phyloP scores from a whole-genome alignment of 1,284 basidiomycete genomes.

The Wolfiporia cocos region DNA sequence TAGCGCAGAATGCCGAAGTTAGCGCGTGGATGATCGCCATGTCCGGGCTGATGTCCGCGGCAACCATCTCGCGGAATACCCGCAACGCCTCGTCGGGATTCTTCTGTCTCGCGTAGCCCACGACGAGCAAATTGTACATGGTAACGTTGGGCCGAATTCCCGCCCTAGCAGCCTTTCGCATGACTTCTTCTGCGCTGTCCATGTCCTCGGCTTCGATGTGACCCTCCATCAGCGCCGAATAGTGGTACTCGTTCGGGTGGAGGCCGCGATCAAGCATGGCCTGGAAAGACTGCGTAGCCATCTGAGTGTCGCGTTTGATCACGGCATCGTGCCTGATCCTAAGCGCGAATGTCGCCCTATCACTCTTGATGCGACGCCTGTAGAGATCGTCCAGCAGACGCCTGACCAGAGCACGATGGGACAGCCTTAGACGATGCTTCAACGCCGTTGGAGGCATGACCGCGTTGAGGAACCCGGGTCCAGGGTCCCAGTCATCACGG shows the following conservation, averaged over 20 bases:
- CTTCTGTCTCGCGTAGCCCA: slow-evolving; percentile 54
- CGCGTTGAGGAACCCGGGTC: slow-evolving; percentile 38
- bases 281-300: slow-evolving; percentile 47
- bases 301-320: slow-evolving; percentile 40
- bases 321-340: slow-evolving; percentile 58
- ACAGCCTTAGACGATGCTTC: no score
- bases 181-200: slow-evolving; percentile 40
- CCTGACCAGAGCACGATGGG: slow-evolving; percentile 31
- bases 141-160: slow-evolving; percentile 51
- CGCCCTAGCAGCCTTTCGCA: slow-evolving; percentile 41
- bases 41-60: slow-evolving; percentile 55
- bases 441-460: no score
- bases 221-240: slow-evolving; percentile 64
- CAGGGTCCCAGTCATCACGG: slow-evolving; percentile 35
- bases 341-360: slow-evolving; percentile 49
- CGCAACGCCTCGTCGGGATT: slow-evolving; percentile 46
- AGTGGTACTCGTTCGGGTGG: slow-evolving; percentile 63
- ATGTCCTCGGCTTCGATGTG: slow-evolving; percentile 50
- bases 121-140: slow-evolving; percentile 70
- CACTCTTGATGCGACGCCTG: slow-evolving; percentile 41
- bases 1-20: slow-evolving; percentile 56
- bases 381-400: slow-evolving; percentile 43
- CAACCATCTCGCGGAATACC: slow-evolving; percentile 59
- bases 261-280: slow-evolving; percentile 57
- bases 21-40: slow-evolving; percentile 62